These are phyloP conservation scores for Trichoderma orchidacearum DNA, from an alignment of 495 filamentous ascomycete genomes.

Conservation along the genomic window DNA sequence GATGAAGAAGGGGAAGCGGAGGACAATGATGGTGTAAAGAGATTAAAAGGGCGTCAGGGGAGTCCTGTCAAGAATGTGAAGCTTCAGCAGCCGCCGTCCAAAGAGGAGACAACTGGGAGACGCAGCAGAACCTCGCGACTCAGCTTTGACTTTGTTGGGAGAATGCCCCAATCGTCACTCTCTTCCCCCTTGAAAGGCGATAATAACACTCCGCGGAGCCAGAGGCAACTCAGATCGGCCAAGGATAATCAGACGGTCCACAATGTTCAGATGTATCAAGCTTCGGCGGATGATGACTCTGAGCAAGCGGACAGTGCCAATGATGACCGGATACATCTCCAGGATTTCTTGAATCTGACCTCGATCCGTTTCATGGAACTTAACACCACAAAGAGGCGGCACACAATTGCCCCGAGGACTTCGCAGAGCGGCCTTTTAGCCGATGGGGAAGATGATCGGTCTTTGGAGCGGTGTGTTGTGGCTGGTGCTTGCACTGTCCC, in stretches of 20 bases:
- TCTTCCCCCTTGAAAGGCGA: background rate
- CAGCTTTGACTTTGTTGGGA: constrained; percentile 15
- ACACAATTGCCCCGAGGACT: constrained; percentile 54
- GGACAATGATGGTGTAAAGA: constrained; percentile 48
- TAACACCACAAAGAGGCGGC: constrained; percentile 76
- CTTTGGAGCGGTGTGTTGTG: constrained; percentile 65
- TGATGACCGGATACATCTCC: constrained; percentile 62
- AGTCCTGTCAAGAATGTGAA: constrained; percentile 68
- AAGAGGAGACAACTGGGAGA: constrained; percentile 49
- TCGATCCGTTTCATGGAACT: constrained; percentile 96
- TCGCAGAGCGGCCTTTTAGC: constrained; percentile 23
- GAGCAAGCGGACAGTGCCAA: constrained; percentile 27
- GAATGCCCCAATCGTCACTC: background rate
- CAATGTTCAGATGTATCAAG: constrained; percentile 32
- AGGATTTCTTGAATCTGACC: constrained; percentile 89
- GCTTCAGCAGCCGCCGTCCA: constrained; percentile 51
- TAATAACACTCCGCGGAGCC: constrained; percentile 27
- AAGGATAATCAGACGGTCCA: constrained; percentile 24
- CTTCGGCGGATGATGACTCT: constrained; percentile 14
- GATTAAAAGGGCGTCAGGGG: constrained; percentile 53
- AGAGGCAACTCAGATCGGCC: constrained; percentile 35
- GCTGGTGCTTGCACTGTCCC: constrained; percentile 85
- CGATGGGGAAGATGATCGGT: constrained; percentile 35
- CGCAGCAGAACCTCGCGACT: constrained; percentile 37
- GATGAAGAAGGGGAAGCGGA: constrained; percentile 62